Evolutionary conservation across 352 stramenopile species (phyloP).

Genomic region (Hyaloperonospora brassicae): DNA sequence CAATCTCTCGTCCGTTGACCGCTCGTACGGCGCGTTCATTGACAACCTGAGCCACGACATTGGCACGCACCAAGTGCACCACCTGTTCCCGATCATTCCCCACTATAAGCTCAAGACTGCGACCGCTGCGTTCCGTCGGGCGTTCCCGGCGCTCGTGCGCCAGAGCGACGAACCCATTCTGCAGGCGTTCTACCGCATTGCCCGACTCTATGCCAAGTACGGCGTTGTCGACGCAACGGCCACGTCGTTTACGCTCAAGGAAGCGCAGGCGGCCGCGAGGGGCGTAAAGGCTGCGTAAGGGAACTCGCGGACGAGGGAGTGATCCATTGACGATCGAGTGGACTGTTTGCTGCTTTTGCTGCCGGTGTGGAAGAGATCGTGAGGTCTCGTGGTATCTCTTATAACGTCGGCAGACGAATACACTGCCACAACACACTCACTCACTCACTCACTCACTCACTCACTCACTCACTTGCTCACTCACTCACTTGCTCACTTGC

Average conservation of each 20-base stretch:
- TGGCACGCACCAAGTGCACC: slow-evolving; percentile 79
- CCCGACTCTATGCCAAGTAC: slow-evolving; percentile 57
- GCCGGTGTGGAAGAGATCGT: no score
- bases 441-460: no score
- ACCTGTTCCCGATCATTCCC: slow-evolving; percentile 83
- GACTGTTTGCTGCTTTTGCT: no score
- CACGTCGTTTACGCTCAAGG: slow-evolving; percentile 68
- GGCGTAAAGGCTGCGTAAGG: slow-evolving; percentile 29
- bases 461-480: no score
- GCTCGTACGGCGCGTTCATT: slow-evolving; percentile 66
- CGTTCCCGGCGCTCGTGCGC: slow-evolving; percentile 70
- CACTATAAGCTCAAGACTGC: slow-evolving; percentile 76
- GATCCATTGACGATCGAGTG: no score
- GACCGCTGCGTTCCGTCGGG: slow-evolving; percentile 49
- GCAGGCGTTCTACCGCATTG: slow-evolving; percentile 50
- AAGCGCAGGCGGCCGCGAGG: slow-evolving; percentile 28
- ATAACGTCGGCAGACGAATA: no score
- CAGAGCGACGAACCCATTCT: slow-evolving; percentile 63
- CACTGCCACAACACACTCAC: no score
- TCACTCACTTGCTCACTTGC: no score
- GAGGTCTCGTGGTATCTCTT: no score
- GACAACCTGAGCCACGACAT: slow-evolving; percentile 86
- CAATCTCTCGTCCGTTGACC: slow-evolving; percentile 75
- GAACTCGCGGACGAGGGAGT: no score
- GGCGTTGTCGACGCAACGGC: slow-evolving; percentile 54